Base-by-base conservation (phyloP, 1,139 yeast genomes). In the Candida labiduridarum region DNA sequence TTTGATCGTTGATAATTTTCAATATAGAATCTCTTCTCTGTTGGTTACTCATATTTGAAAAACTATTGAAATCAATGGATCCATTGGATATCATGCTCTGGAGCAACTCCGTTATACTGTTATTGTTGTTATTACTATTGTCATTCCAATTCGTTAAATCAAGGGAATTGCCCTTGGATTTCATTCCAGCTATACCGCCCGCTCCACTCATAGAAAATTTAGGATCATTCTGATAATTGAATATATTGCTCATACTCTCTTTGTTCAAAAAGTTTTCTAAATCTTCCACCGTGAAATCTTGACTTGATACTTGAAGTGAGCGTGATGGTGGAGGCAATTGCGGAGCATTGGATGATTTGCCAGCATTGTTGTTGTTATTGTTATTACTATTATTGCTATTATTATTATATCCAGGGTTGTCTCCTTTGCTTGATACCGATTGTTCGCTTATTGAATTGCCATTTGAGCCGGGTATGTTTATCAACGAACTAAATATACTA, bases 11-110 rank as follows among this genome's bases (percentile, higher is more conserved):
- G 14, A 76, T 62, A 8, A 72, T 60, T 52, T 72, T 74, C 52
- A 75, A 61, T 14, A 76, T 71, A 1, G 79, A 73, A 54, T 73
- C 76, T 49, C 80, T 61, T 46, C 80, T 66, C 57, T 76, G 78
- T 53, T 72, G 77, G 47, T 65, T 63, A 53, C 71, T 73, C 78
- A 76, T 74, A 49, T 68, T 70, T 49, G 63, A 65, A 10, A 43
- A 43, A 22, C 40, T 33, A 34, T 43, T 43, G 38, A 75, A 70
- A 55, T 75, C 80, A 35, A 74, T 66, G 41, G 74, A 71, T 2
- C 76, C 76, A 54, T 68, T 74, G 25, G 70, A 65, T 43, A 73
- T 60, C 49, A 64, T 53, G 4, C 74, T 74, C 18, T 75, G 72
- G 19, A 76, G 58, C 9, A 75, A 63, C 41, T 72, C 77, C 15